Conservation (phyloP, 176 grass and related monocot genomes). For the Aegilops bicornis region DNA sequence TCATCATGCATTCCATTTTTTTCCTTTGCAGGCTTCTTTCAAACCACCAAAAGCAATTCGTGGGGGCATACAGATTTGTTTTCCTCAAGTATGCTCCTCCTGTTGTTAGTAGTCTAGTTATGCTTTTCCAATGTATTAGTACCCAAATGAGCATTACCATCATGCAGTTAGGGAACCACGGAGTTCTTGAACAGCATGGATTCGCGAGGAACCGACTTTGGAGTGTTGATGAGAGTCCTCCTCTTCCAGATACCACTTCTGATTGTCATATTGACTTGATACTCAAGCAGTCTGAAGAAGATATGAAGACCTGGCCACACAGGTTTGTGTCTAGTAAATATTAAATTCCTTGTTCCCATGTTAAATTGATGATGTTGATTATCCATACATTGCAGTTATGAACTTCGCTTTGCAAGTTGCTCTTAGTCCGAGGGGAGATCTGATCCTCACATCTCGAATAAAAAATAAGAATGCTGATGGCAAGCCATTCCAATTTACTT, state of each 20-base stretch:
- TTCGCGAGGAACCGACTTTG: slow-evolving; percentile 79
- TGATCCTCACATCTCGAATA: slow-evolving; percentile 69
- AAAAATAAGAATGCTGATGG: slow-evolving; percentile 59
- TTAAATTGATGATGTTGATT: slow-evolving; percentile 11
- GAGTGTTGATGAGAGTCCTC: slow-evolving; percentile 57
- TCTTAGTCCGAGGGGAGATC: slow-evolving; percentile 63
- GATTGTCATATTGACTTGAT: slow-evolving; percentile 65
- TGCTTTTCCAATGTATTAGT: slow-evolving; percentile 19
- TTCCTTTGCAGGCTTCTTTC: slow-evolving; percentile 49
- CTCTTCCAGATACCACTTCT: slow-evolving; percentile 37
- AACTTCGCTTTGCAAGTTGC: slow-evolving; percentile 73
- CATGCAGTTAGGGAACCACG: slow-evolving; percentile 64
- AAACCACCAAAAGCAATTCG: slow-evolving; percentile 78
- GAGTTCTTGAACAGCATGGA: slow-evolving; percentile 69
- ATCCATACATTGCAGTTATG: slow-evolving; percentile 50
- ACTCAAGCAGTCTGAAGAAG: slow-evolving; percentile 65
- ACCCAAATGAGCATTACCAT: background rate
- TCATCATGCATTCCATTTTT: background rate
- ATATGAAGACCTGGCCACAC: slow-evolving; percentile 76
- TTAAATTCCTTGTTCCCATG: background rate
- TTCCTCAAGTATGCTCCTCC: slow-evolving; percentile 56
- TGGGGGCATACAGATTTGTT: slow-evolving; percentile 72
- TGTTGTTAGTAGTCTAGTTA: background rate
- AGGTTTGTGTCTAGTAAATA: slow-evolving; percentile 45
- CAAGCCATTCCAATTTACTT: slow-evolving; percentile 80